phyloP scores from a whole-genome alignment of 345 rosid genomes.

The Pelargonium nanum region DNA sequence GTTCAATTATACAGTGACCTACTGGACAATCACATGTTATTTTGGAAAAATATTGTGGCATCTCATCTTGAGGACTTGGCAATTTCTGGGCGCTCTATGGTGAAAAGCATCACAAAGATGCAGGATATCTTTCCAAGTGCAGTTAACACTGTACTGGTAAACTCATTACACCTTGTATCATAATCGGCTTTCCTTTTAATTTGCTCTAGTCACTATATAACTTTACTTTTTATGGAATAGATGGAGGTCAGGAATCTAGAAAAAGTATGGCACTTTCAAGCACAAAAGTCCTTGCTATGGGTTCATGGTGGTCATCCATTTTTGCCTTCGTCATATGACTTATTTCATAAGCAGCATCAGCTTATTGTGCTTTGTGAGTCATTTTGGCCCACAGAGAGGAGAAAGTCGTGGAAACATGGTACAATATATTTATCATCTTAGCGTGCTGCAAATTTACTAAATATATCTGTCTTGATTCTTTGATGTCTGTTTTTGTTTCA shows the following conservation, averaged over 20 bases:
- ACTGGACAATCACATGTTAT: slow-evolving; percentile 53
- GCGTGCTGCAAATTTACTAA: not conserved
- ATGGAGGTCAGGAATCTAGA: slow-evolving; percentile 42
- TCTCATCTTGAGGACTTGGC: slow-evolving; percentile 34
- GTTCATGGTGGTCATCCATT: slow-evolving; percentile 84
- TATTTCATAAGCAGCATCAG: slow-evolving; percentile 43
- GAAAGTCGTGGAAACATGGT: slow-evolving; percentile 37
- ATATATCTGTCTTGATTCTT: not conserved
- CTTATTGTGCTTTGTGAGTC: slow-evolving; percentile 44
- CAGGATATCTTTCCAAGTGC: slow-evolving; percentile 35
- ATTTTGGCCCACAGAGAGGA: slow-evolving; percentile 43
- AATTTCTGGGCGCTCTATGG: slow-evolving; percentile 54
- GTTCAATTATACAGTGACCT: slow-evolving; percentile 39
- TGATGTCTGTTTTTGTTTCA: slow-evolving; percentile 5
- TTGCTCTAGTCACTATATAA: slow-evolving; percentile 3
- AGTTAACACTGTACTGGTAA: slow-evolving; percentile 46
- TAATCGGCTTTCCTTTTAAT: slow-evolving; percentile 2
- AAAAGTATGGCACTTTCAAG: slow-evolving; percentile 25
- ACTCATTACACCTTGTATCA: slow-evolving; percentile 14
- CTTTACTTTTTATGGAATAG: slow-evolving; percentile 22
- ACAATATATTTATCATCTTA: slow-evolving; percentile 9
- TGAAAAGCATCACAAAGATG: slow-evolving; percentile 51
- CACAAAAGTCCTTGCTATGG: slow-evolving; percentile 75
- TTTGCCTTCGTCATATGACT: slow-evolving; percentile 44
- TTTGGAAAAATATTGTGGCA: slow-evolving; percentile 52